These are phyloP conservation scores for Solidago caesia DNA, from an alignment of 129 eudicot species.

Conservation along the genomic window DNA sequence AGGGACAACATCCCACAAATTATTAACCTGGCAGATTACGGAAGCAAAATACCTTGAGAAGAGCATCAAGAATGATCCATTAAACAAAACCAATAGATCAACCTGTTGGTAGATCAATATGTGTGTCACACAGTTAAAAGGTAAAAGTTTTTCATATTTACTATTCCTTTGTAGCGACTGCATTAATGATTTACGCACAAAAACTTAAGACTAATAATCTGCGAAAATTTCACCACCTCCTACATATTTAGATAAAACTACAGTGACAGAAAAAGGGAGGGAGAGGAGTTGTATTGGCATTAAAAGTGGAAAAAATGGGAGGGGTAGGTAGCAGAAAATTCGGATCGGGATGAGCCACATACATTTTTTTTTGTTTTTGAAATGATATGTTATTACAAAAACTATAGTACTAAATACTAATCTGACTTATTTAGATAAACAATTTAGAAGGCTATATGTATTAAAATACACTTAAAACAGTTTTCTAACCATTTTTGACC, in stretches of 20 bases:
- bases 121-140: too few relatives aligned
- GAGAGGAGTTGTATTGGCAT: conserved; percentile 10
- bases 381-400: neutral
- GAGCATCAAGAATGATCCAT: neutral
- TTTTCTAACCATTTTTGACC: too few relatives aligned
- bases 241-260: neutral
- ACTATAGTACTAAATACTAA: neutral
- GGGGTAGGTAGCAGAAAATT: neutral
- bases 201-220: neutral
- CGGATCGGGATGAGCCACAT: neutral
- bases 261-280: neutral
- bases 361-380: too few relatives aligned
- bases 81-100: too few relatives aligned
- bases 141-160: too few relatives aligned
- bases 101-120: too few relatives aligned
- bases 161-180: too few relatives aligned
- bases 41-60: conserved; percentile 1
- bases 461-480: too few relatives aligned
- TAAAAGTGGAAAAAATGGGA: neutral
- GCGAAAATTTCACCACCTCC: neutral
- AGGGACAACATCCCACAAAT: conserved; percentile 71
- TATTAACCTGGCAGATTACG: conserved; percentile 43
- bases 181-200: neutral
- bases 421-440: neutral
- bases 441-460: neutral